phyloP scores from a whole-genome alignment of 441 rosid species.

The Populus hybrid region DNA sequence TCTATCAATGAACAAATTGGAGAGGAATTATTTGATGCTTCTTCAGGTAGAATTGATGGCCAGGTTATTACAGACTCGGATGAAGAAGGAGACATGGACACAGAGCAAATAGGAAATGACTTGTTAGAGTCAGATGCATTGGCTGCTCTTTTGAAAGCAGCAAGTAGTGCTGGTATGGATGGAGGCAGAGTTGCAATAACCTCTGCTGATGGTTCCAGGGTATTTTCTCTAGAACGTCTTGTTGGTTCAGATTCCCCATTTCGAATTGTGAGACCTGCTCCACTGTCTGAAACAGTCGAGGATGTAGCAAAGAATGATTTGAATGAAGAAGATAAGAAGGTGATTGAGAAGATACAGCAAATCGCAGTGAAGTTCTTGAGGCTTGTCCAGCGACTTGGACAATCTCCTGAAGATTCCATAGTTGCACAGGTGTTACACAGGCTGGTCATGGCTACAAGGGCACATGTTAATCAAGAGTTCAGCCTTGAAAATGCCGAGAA shows the following conservation, averaged over 20 bases:
- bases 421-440: constrained; percentile 86
- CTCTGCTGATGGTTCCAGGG: too few species aligned
- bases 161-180: too few species aligned
- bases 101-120: too few species aligned
- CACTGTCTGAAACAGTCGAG: constrained; percentile 34
- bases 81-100: too few species aligned
- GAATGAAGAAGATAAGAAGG: constrained; percentile 35
- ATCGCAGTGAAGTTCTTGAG: constrained; percentile 80
- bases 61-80: constrained; percentile 61
- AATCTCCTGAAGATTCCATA: constrained; percentile 72
- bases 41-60: constrained; percentile 60
- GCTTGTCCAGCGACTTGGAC: constrained; percentile 78
- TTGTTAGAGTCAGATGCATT: too few species aligned
- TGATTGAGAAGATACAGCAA: constrained; percentile 72
- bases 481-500: too few species aligned
- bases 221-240: too few species aligned
- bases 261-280: too few species aligned
- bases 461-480: too few species aligned
- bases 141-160: too few species aligned
- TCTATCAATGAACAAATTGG: constrained; percentile 10
- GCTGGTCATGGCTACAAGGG: constrained; percentile 59
- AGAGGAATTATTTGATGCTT: constrained; percentile 15
- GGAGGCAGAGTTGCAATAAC: too few species aligned
- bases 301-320: constrained; percentile 44
- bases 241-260: too few species aligned